Evolutionary conservation across 2,329 filamentous ascomycete genomes (phyloP).

Genomic region (Pseudogymnoascus sp.): DNA sequence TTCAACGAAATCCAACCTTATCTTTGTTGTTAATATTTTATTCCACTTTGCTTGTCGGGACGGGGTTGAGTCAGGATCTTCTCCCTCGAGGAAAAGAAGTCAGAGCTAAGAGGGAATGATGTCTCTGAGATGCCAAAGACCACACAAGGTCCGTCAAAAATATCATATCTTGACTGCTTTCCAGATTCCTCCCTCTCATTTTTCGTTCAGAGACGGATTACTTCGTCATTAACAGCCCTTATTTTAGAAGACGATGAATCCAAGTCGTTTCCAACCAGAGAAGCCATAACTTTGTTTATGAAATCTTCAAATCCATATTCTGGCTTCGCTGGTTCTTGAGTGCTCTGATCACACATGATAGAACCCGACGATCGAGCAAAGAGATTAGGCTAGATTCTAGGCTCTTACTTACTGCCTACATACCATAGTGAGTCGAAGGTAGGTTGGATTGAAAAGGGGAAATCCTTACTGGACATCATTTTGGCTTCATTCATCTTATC

Average conservation of each 20-base stretch:
- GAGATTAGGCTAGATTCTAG: neutral
- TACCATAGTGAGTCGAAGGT: neutral
- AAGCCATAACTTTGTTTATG: neutral
- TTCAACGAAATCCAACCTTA: constrained; percentile 2
- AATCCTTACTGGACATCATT: neutral
- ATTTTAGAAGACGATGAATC: neutral
- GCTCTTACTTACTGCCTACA: neutral
- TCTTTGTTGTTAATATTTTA: constrained; percentile 7
- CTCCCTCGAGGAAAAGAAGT: neutral
- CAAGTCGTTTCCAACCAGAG: neutral
- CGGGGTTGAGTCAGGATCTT: neutral
- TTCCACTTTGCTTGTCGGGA: constrained; percentile 3
- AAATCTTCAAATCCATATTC: neutral
- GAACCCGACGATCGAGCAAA: neutral
- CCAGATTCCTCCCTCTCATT: neutral
- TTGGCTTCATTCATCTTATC: neutral
- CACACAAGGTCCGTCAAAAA: constrained; percentile 8
- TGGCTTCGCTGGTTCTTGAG: neutral
- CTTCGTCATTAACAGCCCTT: neutral
- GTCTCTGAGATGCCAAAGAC: constrained; percentile 1
- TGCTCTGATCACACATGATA: neutral
- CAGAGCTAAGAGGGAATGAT: neutral
- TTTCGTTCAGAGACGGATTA: neutral
- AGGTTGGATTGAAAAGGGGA: neutral
- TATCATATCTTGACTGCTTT: constrained; percentile 4